phyloP scores from a whole-genome alignment of 169 alveolate species.

The Plasmodium yoelii region DNA sequence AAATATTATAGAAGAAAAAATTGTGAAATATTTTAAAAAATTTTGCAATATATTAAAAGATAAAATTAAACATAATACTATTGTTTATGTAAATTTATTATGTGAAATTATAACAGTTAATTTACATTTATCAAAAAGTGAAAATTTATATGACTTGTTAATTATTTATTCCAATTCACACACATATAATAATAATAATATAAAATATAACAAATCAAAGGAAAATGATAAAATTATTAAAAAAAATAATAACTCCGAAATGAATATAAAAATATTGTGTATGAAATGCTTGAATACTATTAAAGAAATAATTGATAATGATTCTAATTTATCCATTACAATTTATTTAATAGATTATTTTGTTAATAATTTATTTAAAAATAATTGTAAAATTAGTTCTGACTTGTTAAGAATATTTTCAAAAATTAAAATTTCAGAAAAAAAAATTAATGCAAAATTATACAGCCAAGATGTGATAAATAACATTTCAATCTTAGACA shows the following conservation, averaged over 20 bases:
- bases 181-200: slow-evolving; percentile 18
- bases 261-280: slow-evolving; percentile 13
- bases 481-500: background rate
- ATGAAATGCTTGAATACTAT: slow-evolving; percentile 43
- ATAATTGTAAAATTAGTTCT: slow-evolving; percentile 15
- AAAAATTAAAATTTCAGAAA: slow-evolving; percentile 40
- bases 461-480: slow-evolving; percentile 8
- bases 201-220: background rate
- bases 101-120: slow-evolving; percentile 71
- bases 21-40: slow-evolving; percentile 29
- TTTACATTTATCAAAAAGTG: slow-evolving; percentile 43
- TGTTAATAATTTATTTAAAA: slow-evolving; percentile 39
- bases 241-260: background rate
- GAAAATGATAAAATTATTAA: background rate
- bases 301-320: slow-evolving; percentile 60
- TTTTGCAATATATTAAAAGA: slow-evolving; percentile 42
- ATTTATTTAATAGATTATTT: slow-evolving; percentile 28
- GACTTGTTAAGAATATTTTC: slow-evolving; percentile 45
- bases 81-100: slow-evolving; percentile 59
- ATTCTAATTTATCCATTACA: slow-evolving; percentile 39
- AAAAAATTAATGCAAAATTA: slow-evolving; percentile 55
- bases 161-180: slow-evolving; percentile 25
- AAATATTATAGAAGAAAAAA: slow-evolving; percentile 33
- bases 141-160: slow-evolving; percentile 37
- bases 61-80: slow-evolving; percentile 24